Evolutionary conservation across 2,329 filamentous ascomycete genomes (phyloP), one percentile per base, ranked within the genome.

Genomic region (Monilinia laxa): DNA sequence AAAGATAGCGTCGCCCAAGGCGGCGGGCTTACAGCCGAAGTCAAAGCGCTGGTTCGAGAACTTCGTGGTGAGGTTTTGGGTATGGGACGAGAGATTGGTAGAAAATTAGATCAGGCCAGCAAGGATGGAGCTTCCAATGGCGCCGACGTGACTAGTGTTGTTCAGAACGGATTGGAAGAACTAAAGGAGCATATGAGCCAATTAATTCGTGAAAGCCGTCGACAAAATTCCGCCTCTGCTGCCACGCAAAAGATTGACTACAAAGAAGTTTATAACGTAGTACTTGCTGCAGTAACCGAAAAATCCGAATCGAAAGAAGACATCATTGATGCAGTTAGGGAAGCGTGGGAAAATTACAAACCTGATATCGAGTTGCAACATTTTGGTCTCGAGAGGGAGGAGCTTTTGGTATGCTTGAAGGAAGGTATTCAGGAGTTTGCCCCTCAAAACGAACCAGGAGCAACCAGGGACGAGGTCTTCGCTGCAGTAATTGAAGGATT

Each of bases 281-380:
- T 97, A 74, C 90, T 91, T 71, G 87, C 88, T 65, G 93, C 93
- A 3, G 75, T 90, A 20, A 81, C 83, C 16, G 85, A 90, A 62
- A 72, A 75, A 35, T 78, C 79, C 12, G 80, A 89, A 35, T 84
- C 85, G 72, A 87, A 90, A 71, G 92, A 97, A 59, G 92, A 96
- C 67, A 91, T 98, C 47, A 85, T 98, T 2, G 85, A 90, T 38
- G 93, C 93, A 3, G 90, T 98, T 18, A 88, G 89, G 72, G 93
- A 97, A 72, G 94, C 93, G 0, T 96, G 93, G 87, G 94, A 97
- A 75, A 91, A 88, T 64, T 96, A 96, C 79, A 96, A 96, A 78
- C 94, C 94, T 0, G 92, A 97, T 73, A 92, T 97, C 62, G 90
- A 96, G 72, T 84, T 96, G 5, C 90, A 97, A 73, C 92, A 96